These are phyloP conservation scores for Stentor coeruleus DNA, from an alignment of 73 alveolate genomes.

Conservation along the genomic window DNA sequence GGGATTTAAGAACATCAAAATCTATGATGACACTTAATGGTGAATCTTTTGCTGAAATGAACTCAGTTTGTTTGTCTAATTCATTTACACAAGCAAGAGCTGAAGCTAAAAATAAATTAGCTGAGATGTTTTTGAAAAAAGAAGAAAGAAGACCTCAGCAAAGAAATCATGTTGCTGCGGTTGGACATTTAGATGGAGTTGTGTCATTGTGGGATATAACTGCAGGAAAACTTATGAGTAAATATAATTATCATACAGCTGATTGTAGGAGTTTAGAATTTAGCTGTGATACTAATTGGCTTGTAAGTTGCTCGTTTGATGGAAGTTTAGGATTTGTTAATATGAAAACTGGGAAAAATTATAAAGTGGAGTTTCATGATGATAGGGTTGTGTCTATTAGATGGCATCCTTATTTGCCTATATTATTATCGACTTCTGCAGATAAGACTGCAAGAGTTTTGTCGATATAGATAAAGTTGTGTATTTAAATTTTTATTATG, in stretches of 20 bases:
- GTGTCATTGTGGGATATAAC: slow-evolving; percentile 50
- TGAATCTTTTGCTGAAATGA: slow-evolving; percentile 54
- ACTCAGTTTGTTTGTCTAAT: slow-evolving; percentile 52
- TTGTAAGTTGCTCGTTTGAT: slow-evolving; percentile 45
- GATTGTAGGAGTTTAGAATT: slow-evolving; percentile 61
- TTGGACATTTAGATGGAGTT: slow-evolving; percentile 55
- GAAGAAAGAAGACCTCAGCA: neutral
- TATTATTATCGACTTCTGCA: slow-evolving; percentile 72
- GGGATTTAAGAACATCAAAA: slow-evolving; percentile 85
- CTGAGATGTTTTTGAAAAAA: slow-evolving; percentile 6
- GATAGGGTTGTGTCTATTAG: slow-evolving; percentile 46
- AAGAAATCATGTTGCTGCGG: slow-evolving; percentile 27
- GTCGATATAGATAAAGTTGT: neutral
- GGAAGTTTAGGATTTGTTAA: slow-evolving; percentile 31
- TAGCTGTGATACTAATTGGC: slow-evolving; percentile 39
- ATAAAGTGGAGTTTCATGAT: slow-evolving; percentile 34
- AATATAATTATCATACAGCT: slow-evolving; percentile 33
- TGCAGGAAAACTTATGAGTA: slow-evolving; percentile 25
- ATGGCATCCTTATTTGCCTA: slow-evolving; percentile 84
- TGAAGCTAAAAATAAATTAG: neutral
- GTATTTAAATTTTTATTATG: too few relatives aligned
- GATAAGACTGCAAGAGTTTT: slow-evolving; percentile 73
- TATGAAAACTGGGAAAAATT: slow-evolving; percentile 25
- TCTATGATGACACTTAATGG: slow-evolving; percentile 48
- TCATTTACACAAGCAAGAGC: neutral